Evolutionary conservation across 495 filamentous ascomycete species (phyloP).

Genomic region (Evansstolkia leycettana): DNA sequence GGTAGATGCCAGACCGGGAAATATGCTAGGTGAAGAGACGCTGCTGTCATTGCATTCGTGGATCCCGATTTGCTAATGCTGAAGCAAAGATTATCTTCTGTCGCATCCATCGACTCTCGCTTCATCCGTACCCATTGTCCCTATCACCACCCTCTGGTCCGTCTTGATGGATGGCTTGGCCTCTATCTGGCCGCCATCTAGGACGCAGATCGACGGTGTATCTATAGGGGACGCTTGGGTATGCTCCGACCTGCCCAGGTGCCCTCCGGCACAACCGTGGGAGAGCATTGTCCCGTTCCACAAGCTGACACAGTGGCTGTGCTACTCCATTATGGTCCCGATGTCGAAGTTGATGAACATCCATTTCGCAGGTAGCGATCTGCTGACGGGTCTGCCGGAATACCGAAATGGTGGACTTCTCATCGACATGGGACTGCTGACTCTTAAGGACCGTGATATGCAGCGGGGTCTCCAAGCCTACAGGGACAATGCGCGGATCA

Average conservation of each 20-base stretch:
- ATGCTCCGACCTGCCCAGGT: slow-evolving; percentile 66
- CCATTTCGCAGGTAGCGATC: slow-evolving; percentile 49
- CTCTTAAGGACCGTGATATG: slow-evolving; percentile 43
- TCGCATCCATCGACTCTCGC: slow-evolving; percentile 79
- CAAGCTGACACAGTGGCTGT: slow-evolving; percentile 66
- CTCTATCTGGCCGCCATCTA: slow-evolving; percentile 78
- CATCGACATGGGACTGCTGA: slow-evolving; percentile 53
- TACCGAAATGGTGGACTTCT: slow-evolving; percentile 60
- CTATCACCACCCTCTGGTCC: slow-evolving; percentile 84
- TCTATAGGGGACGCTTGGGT: slow-evolving; percentile 93
- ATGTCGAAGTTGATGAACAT: slow-evolving; percentile 52
- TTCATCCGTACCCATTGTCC: slow-evolving; percentile 74
- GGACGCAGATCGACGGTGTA: slow-evolving; percentile 79
- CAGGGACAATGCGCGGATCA: slow-evolving; percentile 56
- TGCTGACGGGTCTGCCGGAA: slow-evolving; percentile 55
- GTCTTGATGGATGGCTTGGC: slow-evolving; percentile 79
- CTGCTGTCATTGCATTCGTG: neutral
- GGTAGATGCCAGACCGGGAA: slow-evolving; percentile 72
- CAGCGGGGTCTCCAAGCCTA: slow-evolving; percentile 58
- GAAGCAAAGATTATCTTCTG: slow-evolving; percentile 83
- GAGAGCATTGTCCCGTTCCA: slow-evolving; percentile 86
- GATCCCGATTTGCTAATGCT: slow-evolving; percentile 1
- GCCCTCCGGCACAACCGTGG: slow-evolving; percentile 66
- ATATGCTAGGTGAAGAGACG: slow-evolving; percentile 70
- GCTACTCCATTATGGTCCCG: slow-evolving; percentile 60